These are phyloP conservation scores for Talaromyces sp. DNA, from an alignment of 2,329 filamentous ascomycete species.

Conservation along the genomic window DNA sequence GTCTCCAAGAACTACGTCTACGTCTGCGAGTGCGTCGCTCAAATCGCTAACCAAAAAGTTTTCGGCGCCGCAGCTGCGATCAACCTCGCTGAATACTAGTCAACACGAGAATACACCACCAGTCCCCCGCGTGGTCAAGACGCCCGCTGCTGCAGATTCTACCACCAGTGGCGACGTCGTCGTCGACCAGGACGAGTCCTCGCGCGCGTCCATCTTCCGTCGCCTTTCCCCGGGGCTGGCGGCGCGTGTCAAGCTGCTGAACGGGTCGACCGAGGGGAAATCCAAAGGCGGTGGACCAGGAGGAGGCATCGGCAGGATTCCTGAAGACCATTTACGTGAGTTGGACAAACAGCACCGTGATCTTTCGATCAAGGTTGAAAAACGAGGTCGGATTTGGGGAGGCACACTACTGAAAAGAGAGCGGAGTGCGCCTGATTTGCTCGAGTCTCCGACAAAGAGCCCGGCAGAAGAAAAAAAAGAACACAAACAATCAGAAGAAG, in stretches of 20 bases:
- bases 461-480: background rate
- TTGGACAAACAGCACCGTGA: constrained; percentile 34
- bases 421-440: constrained; percentile 16
- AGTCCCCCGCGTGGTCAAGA: background rate
- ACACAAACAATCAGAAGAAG: background rate
- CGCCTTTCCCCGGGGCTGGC: constrained; percentile 38
- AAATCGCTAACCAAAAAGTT: constrained; percentile 11
- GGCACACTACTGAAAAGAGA: constrained; percentile 12
- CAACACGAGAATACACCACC: constrained; percentile 12
- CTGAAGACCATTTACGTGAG: constrained; percentile 35
- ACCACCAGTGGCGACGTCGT: too few relatives aligned
- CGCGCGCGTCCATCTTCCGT: constrained; percentile 32
- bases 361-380: constrained; percentile 33
- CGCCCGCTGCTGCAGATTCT: background rate
- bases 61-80: constrained; percentile 19
- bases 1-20: background rate
- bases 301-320: constrained; percentile 31
- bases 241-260: constrained; percentile 36
- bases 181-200: constrained; percentile 19
- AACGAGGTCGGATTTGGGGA: constrained; percentile 32
- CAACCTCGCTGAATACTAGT: constrained; percentile 14
- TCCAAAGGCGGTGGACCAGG: background rate
- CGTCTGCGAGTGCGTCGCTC: background rate
- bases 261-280: constrained; percentile 26
- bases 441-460: constrained; percentile 10